Base-by-base conservation (phyloP, 345 rosid genomes). In the Hibiscus syriacus region DNA sequence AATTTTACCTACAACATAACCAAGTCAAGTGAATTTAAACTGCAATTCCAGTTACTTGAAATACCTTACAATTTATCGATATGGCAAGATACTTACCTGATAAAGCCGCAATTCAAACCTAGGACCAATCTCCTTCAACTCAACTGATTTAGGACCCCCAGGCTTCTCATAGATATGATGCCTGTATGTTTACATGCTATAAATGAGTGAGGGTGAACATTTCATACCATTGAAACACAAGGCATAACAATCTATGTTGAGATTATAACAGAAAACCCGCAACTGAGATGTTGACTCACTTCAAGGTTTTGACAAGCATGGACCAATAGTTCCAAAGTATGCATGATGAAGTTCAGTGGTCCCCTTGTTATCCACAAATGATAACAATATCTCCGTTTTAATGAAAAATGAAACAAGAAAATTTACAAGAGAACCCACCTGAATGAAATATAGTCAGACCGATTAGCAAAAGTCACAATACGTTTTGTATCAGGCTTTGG, bases 51-150 rank as follows among this genome's bases (percentile, higher is more conserved):
- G 6, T 39, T 13, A 19, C 4, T 34, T 59, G 64, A 59, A 2
- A 8, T 9, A 58, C 43, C 34, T n/a, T 5, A 6, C 23, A 23
- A 38, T 11, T 20, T 19, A 14, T 25, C 25, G 36, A 43, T 16
- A 43, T 23, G 53, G 53, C 27, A 23, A 19, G n/a, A 48, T 22
- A 68, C 1, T 43, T 83, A 93, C 97, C 90, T 89, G 87, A 81
- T 89, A 91, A 25, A 86, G 92, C 58, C 84, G 84, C 83, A 94
- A 74, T 73, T 94, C 99, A 65, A 94, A 94, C 50, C 96, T 78
- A 49, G 97, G 97, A 75, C 99, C 99, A 32, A 89, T 78, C 69
- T 91, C 97, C 79, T 83, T 84, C 58, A 94, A 92, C 76, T 86
- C 96, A 17, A 89, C 49, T 25, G 92, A 76, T 74, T 87, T 94